These are phyloP conservation scores for Endotrypanum monterogeii DNA, from an alignment of 208 protist species.

Conservation along the genomic window DNA sequence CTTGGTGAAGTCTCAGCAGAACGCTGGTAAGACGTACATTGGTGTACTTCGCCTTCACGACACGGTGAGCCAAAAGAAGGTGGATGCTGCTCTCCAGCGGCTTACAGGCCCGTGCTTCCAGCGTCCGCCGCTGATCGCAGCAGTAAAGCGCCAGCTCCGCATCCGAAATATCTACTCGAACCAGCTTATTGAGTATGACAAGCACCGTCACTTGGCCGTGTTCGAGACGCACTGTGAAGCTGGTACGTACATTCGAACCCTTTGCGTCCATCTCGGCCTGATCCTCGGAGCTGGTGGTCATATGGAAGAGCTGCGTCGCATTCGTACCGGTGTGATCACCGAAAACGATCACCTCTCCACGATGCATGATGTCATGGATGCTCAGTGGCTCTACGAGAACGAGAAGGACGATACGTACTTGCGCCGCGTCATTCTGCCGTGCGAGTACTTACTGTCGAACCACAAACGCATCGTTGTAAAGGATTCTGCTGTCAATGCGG, in stretches of 20 bases:
- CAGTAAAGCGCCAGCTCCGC: constrained; percentile 98
- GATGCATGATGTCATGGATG: constrained; percentile 99
- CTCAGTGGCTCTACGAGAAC: constrained; percentile 98
- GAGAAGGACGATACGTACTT: constrained; percentile 98
- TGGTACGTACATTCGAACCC: constrained; percentile 99
- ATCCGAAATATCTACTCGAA: constrained; percentile 99
- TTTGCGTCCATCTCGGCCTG: constrained; percentile 99
- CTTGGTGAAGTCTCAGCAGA: constrained; percentile 99
- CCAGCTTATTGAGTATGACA: constrained; percentile 99
- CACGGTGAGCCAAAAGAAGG: constrained; percentile 88
- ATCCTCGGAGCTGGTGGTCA: constrained; percentile 98
- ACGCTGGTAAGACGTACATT: constrained; percentile 99
- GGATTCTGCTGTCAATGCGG: constrained; percentile 98
- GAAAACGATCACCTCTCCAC: constrained; percentile 97
- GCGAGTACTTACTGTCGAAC: constrained; percentile 97
- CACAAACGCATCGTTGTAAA: constrained; percentile 99
- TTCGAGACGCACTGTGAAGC: constrained; percentile 99
- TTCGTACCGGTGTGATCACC: constrained; percentile 96
- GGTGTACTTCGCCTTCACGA: constrained; percentile 97
- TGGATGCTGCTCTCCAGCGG: constrained; percentile 94
- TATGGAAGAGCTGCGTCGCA: constrained; percentile 99
- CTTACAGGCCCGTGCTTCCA: constrained; percentile 99
- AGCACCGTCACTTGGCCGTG: constrained; percentile 96
- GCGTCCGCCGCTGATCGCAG: constrained; percentile 98
- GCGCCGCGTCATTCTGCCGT: constrained; percentile 96